Base-by-base conservation (phyloP, 768 basidiomycete genomes). In the Macrolepiota fuliginosa region DNA sequence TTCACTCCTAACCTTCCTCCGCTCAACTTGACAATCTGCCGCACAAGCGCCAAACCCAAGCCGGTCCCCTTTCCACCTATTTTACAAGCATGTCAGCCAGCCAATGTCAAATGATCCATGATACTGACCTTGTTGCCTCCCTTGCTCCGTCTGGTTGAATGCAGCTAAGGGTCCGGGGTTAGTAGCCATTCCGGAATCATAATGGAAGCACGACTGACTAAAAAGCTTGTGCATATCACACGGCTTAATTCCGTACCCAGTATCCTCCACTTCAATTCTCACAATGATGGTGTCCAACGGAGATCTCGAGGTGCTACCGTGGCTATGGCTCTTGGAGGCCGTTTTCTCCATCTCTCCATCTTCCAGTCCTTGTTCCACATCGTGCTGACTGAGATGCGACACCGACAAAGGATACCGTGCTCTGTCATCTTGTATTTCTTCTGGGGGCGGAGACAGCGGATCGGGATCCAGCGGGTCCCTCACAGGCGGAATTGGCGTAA, bases 251-350 rank as follows among this genome's bases (percentile, higher is more conserved):
- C 82, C 82, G 69, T 71, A 78, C 2, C 81, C 89, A 0, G 92
- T 93, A 73, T 94, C 92, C 3, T 83, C 81, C 3, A 95, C 84
- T 70, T 94, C 92, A 29, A 94, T 89, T 60, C 93, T 81, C n/a
- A 95, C 90, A 55, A 91, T 87, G 62, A 91, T 89, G 70, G 76
- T 76, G 64, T 91, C 88, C 59, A 82, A 63, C 4, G 69, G 56
- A 35, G 54, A 39, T 32, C 37, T 45, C 19, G 39, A 35, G 35
- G 29, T 13, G 15, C 25, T 50, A 15, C 32, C 19, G 54, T 25
- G 36, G 13, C 35, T 61, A 49, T 35, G 45, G 32, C 36, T 37
- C 24, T 29, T 39, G 19, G 60, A 58, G 22, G 15, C 22, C 68
- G 71, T 63, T 74, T 74, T n/a, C 70, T 73, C 46, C 27, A 70